Conservation (phyloP, 2,329 filamentous ascomycete species). For the Aspergillus brasiliensis region DNA sequence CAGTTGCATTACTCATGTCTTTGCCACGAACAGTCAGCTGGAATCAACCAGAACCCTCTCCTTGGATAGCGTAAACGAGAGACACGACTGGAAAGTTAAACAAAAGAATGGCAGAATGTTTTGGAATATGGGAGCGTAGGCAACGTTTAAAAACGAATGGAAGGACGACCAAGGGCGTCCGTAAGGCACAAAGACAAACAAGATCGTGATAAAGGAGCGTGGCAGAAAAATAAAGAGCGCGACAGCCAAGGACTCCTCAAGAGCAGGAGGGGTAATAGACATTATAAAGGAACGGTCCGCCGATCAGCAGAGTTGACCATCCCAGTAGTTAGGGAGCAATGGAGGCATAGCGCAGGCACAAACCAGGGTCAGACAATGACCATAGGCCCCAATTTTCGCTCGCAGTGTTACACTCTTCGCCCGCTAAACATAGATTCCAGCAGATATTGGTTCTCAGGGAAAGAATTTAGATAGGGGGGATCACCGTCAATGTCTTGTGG, state of each 20-base stretch:
- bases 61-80: neutral
- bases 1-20: neutral
- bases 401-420: neutral
- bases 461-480: no score
- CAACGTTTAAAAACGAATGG: conserved; percentile 8
- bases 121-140: neutral
- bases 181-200: neutral
- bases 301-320: neutral
- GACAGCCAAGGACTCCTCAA: neutral
- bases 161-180: conserved; percentile 17
- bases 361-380: neutral
- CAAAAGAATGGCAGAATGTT: neutral
- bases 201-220: conserved; percentile 4
- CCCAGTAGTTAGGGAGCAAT: neutral
- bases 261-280: neutral
- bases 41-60: conserved; percentile 14
- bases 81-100: neutral
- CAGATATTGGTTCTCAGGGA: neutral
- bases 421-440: neutral
- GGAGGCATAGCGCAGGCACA: neutral
- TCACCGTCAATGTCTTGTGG: neutral
- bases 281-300: neutral
- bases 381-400: neutral
- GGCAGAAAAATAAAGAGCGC: conserved; percentile 2
- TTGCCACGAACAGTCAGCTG: neutral